Base-by-base conservation (phyloP, 164 flowering plant species). In the Umbilicus rupestris region DNA sequence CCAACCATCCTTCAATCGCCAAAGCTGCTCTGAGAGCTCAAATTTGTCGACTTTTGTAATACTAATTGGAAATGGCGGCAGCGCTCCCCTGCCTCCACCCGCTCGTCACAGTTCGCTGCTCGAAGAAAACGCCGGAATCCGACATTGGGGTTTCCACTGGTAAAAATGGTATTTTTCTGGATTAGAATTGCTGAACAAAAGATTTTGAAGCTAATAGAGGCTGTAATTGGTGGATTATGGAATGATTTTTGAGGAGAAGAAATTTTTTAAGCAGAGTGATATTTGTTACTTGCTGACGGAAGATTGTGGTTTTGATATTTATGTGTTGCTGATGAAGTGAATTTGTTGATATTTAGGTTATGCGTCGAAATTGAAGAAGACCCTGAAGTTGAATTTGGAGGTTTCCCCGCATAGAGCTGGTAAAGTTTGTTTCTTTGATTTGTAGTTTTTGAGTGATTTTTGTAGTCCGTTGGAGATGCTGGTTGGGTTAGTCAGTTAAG, bases 321-420 rank as follows among this genome's bases (percentile, higher is more conserved):
- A 1, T 26, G 6, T 14, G 33, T 55, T 14, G 29, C 19, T 55
- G 6, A 26, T 55, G 60, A 55, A 55, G 60, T 55, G 19, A 24
- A 3, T 26, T 55, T 55, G 16, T 26, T 22, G 3, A 11, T 12
- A 28, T 14, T 29, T 55, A 55, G 60, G 35, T 16, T 7, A 26
- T 12, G 28, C 33, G 19, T 15, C 60, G 33, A 19, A 55, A 28
- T 55, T 7, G 17, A 63, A 37, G 15, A 71, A 71, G 68, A 65
- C 76, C 69, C 74, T 68, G 68, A 79, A 75, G 73, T 70, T 87
- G 73, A 85, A 87, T 82, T 75, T 79, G 74, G 87, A 88, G 73
- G 82, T 92, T 71, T 89, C 94, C 9, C 92, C 97, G 66, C 97
- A 89, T 37, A 80, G 97, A 81, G 94, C 96, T 60, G 97, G 97